phyloP scores from a whole-genome alignment of 176 grass and related monocot species.

The Musa itinerans region DNA sequence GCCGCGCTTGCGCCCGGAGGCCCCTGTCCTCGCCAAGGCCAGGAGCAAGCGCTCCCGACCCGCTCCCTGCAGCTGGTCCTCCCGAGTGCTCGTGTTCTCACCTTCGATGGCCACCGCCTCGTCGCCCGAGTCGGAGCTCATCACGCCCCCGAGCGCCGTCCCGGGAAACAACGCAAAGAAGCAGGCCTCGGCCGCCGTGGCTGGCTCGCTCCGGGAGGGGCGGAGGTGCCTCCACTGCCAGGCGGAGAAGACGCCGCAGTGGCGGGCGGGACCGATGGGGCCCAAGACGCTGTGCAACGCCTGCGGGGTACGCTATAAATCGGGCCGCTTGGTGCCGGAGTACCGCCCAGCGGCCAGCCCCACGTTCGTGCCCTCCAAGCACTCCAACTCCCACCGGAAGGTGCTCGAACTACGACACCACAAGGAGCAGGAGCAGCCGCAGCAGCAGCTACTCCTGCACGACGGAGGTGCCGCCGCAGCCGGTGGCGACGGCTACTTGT shows the following conservation, averaged over 20 bases:
- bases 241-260: slow-evolving; percentile 91
- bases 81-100: slow-evolving; percentile 41
- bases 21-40: slow-evolving; percentile 41
- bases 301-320: slow-evolving; percentile 93
- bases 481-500: slow-evolving; percentile 43
- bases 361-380: slow-evolving; percentile 61
- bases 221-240: slow-evolving; percentile 85
- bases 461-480: slow-evolving; percentile 15
- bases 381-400: slow-evolving; percentile 98
- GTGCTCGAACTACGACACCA: slow-evolving; percentile 80
- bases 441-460: slow-evolving; percentile 23
- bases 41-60: slow-evolving; percentile 68
- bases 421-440: slow-evolving; percentile 35
- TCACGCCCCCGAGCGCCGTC: slow-evolving; percentile 16
- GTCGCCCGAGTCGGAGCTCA: slow-evolving; percentile 14
- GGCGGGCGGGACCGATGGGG: slow-evolving; percentile 85
- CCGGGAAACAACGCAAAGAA: slow-evolving; percentile 37
- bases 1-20: slow-evolving; percentile 30
- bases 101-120: slow-evolving; percentile 14
- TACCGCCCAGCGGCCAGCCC: slow-evolving; percentile 89
- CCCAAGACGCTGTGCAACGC: slow-evolving; percentile 99
- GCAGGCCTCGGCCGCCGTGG: slow-evolving; percentile 4
- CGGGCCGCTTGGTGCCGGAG: slow-evolving; percentile 83
- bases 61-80: slow-evolving; percentile 56
- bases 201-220: slow-evolving; percentile 23